A percentile compares a stretch with the other conserved stretches of the same genome.
Evolutionary conservation across 305 asterid genomes (phyloP).

Genomic region (Fraxinus ornus): DNA sequence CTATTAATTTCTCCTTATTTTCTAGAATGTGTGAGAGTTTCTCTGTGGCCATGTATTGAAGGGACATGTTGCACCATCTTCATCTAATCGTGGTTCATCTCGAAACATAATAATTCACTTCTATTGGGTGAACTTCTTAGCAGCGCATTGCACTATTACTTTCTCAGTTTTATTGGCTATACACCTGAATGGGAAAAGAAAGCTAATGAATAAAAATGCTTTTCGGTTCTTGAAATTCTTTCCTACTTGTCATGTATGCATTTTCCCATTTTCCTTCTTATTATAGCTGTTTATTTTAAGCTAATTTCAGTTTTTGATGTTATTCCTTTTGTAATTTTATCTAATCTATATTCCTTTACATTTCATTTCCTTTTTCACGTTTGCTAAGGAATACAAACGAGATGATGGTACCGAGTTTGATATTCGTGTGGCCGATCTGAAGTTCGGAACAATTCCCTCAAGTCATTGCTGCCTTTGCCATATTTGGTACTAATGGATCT

Average conservation of each 20-base stretch:
- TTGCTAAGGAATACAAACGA: not conserved
- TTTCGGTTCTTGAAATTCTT: not conserved
- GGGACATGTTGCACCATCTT: slow-evolving; percentile 88
- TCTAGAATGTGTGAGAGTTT: slow-evolving; percentile 16
- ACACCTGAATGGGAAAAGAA: not conserved
- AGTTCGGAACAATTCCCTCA: not conserved
- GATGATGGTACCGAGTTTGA: not conserved
- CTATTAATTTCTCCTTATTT: slow-evolving; percentile 9
- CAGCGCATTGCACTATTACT: slow-evolving; percentile 7
- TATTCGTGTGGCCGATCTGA: not conserved
- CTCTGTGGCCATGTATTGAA: slow-evolving; percentile 40
- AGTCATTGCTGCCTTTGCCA: not conserved
- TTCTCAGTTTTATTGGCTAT: not conserved
- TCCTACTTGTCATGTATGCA: not conserved
- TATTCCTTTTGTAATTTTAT: not conserved
- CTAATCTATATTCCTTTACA: not conserved
- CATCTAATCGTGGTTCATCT: slow-evolving; percentile 70
- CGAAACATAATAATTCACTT: slow-evolving; percentile 82
- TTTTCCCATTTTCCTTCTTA: not conserved
- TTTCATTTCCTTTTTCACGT: not conserved
- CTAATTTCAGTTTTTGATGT: not conserved
- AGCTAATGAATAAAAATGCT: not conserved
- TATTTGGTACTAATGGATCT: not conserved
- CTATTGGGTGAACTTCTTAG: slow-evolving; percentile 67
- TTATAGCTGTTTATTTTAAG: not conserved